Percentiles rank a stretch among this genome's conserved stretches.
These are phyloP conservation scores for Neoboletus brunneissimus DNA, from an alignment of 768 basidiomycete genomes.

Conservation along the genomic window DNA sequence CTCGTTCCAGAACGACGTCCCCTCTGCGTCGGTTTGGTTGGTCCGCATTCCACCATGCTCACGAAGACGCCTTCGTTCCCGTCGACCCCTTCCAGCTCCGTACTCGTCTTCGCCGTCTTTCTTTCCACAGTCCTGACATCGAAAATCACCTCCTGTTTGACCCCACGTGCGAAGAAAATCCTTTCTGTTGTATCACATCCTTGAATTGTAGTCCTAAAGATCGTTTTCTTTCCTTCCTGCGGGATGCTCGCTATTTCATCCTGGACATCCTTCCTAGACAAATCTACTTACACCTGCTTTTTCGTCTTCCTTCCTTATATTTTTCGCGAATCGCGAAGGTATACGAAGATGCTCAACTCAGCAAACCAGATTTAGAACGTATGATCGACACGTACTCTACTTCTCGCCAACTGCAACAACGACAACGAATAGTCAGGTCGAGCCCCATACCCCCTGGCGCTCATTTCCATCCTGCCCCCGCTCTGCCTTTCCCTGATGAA, in stretches of 20 bases:
- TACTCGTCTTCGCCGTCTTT: conserved; percentile 19
- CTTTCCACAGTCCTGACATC: conserved; percentile 22
- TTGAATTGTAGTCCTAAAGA: conserved; percentile 14
- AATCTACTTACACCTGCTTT: conserved; percentile 45
- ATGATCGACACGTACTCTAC: conserved; percentile 41
- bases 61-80: conserved; percentile 56
- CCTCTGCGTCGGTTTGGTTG: conserved; percentile 60
- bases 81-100: conserved; percentile 49
- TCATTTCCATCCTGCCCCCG: conserved; percentile 13
- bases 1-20: conserved; percentile 46
- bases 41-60: conserved; percentile 49
- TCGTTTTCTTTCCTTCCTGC: conserved; percentile 17
- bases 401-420: conserved; percentile 14
- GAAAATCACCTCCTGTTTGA: conserved; percentile 19
- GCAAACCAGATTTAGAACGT: conserved; percentile 63
- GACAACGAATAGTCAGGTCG: conserved; percentile 8
- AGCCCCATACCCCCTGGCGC: conserved; percentile 32
- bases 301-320: conserved; percentile 75
- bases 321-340: conserved; percentile 75
- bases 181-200: conserved; percentile 21
- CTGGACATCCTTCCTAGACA: conserved; percentile 43
- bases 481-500: conserved; percentile 51
- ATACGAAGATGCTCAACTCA: conserved; percentile 76
- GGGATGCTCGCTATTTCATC: conserved; percentile 24
- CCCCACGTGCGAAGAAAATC: conserved; percentile 21